Evolutionary conservation across 2,329 filamentous ascomycete species (phyloP).

Genomic region (Colletotrichum incanum): DNA sequence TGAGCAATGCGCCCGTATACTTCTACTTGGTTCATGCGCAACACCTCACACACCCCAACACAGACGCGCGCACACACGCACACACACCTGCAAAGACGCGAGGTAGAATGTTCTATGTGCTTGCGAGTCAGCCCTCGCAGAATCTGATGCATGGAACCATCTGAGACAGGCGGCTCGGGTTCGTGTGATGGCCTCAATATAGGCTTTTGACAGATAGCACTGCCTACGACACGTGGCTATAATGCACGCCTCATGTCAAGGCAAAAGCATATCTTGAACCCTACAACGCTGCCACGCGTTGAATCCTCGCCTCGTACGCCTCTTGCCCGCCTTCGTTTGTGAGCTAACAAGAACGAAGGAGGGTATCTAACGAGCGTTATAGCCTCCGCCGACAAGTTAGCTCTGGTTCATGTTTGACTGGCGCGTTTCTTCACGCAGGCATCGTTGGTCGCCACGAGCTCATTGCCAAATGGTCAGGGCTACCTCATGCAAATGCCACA

Average conservation of each 20-base stretch:
- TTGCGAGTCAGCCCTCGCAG: slow-evolving; percentile 38
- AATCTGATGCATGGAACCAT: slow-evolving; percentile 33
- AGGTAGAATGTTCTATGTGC: not conserved
- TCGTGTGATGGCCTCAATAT: slow-evolving; percentile 33
- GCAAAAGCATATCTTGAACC: slow-evolving; percentile 34
- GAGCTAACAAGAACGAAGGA: slow-evolving; percentile 3
- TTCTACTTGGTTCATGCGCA: slow-evolving; percentile 27
- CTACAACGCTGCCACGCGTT: slow-evolving; percentile 27
- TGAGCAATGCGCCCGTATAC: slow-evolving; percentile 13
- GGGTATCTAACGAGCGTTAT: slow-evolving; percentile 23
- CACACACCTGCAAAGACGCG: not conserved
- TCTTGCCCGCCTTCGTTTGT: slow-evolving; percentile 8
- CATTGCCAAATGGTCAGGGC: slow-evolving; percentile 7
- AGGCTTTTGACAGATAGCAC: slow-evolving; percentile 28
- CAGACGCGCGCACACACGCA: not conserved
- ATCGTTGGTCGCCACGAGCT: slow-evolving; percentile 10
- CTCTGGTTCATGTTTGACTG: slow-evolving; percentile 9
- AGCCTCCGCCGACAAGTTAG: not conserved
- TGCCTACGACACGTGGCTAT: slow-evolving; percentile 36
- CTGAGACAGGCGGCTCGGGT: slow-evolving; percentile 35
- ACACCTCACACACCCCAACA: not conserved
- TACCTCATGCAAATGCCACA: slow-evolving; percentile 16
- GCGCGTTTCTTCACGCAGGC: slow-evolving; percentile 13
- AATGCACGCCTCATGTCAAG: slow-evolving; percentile 35
- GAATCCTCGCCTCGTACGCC: slow-evolving; percentile 10